Conservation (phyloP, 2,329 filamentous ascomycete genomes). For the Ilyonectria robusta region DNA sequence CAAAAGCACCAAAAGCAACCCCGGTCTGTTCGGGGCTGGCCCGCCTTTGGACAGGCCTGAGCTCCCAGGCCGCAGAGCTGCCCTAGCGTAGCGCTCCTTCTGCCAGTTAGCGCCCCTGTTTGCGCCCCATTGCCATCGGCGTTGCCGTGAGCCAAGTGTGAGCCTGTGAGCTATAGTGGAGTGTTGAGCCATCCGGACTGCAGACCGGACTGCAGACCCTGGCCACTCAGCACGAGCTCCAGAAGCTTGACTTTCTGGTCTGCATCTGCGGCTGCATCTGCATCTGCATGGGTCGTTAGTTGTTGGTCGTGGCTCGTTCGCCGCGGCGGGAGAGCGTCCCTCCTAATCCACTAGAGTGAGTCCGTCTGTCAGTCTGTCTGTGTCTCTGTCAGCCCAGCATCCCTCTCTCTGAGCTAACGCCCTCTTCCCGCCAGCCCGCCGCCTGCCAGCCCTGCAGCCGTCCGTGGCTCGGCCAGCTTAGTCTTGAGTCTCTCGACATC, state of each 20-base stretch:
- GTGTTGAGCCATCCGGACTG: too few relatives aligned
- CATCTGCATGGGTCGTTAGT: background rate
- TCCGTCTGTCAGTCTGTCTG: background rate
- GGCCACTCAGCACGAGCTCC: background rate
- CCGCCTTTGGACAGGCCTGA: constrained; percentile 32
- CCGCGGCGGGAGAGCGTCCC: background rate
- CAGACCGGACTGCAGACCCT: too few relatives aligned
- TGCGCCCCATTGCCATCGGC: constrained; percentile 28
- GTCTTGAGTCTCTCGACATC: background rate
- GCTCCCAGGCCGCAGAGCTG: constrained; percentile 43
- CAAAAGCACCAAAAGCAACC: background rate
- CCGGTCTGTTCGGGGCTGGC: background rate
- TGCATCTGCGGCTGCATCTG: background rate
- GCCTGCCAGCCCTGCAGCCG: background rate
- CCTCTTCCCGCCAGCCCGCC: constrained; percentile 3
- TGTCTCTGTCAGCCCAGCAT: background rate
- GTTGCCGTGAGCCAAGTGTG: constrained; percentile 24
- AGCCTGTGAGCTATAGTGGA: background rate
- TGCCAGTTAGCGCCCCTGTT: constrained; percentile 28
- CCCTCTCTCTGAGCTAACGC: constrained; percentile 4
- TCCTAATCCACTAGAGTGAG: background rate
- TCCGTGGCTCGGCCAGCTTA: constrained; percentile 12
- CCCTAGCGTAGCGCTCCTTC: constrained; percentile 33
- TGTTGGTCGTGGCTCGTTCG: background rate
- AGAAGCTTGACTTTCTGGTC: background rate